These are phyloP conservation scores for Dentipellis fragilis DNA, from an alignment of 768 basidiomycete species.

Conservation along the genomic window DNA sequence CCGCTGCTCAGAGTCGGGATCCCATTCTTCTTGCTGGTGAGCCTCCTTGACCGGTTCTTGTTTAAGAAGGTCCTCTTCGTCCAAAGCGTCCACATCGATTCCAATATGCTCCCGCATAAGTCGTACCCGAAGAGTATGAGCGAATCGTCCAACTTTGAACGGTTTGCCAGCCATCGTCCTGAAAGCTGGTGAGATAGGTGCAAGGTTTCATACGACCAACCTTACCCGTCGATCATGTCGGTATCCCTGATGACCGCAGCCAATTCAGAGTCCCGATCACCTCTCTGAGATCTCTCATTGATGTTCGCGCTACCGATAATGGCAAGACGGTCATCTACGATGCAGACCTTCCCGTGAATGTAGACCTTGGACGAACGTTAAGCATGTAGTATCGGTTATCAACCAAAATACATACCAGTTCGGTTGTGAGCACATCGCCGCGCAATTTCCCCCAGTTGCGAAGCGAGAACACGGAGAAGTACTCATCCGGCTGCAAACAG, in stretches of 20 bases:
- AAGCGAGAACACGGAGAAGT: conserved; percentile 84
- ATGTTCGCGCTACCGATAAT: conserved; percentile 97
- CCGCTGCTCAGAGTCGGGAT: conserved; percentile 63
- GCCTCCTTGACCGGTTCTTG: conserved; percentile 39
- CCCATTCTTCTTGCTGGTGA: conserved; percentile 54
- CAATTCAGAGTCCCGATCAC: conserved; percentile 94
- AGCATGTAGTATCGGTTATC: conserved; percentile 7
- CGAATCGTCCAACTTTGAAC: conserved; percentile 94
- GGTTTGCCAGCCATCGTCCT: conserved; percentile 92
- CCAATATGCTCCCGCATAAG: conserved; percentile 97
- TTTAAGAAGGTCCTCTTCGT: conserved; percentile 61
- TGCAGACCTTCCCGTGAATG: conserved; percentile 78
- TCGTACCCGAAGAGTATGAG: conserved; percentile 85
- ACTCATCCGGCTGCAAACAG: conserved; percentile 71
- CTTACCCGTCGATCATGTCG: conserved; percentile 88
- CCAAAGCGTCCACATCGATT: conserved; percentile 83
- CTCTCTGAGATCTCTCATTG: conserved; percentile 92
- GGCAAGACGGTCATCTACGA: conserved; percentile 90
- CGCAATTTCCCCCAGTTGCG: conserved; percentile 91
- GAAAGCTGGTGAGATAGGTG: conserved; percentile 1
- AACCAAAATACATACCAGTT: conserved; percentile 44
- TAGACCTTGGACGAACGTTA: conserved; percentile 46
- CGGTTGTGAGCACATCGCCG: conserved; percentile 75
- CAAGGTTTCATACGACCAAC: neutral
- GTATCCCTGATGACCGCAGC: conserved; percentile 92